Evolutionary conservation across 345 rosid species (phyloP).

Genomic region (Raphanus sativus): DNA sequence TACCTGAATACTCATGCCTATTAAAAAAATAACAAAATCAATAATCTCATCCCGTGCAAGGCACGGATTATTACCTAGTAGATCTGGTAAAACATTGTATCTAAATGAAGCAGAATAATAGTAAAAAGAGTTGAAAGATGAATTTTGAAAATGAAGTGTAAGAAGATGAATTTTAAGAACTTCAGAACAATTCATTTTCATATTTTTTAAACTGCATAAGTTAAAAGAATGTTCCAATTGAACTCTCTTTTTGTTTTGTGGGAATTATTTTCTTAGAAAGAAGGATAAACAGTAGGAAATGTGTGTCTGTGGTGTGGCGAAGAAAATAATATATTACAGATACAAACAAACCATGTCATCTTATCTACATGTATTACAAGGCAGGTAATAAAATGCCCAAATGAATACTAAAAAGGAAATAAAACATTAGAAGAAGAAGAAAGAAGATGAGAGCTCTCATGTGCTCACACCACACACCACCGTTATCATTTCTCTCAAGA

Average conservation of each 20-base stretch:
- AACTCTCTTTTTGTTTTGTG: not conserved
- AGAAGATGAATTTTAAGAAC: no score
- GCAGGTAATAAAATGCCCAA: not conserved
- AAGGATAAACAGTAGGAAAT: slow-evolving; percentile 15
- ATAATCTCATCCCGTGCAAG: no score
- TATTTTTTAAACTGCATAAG: not conserved
- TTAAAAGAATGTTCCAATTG: not conserved
- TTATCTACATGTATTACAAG: slow-evolving; percentile 29
- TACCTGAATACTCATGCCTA: no score
- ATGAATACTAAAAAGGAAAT: not conserved
- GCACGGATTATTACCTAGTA: no score
- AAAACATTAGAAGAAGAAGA: slow-evolving; percentile 11
- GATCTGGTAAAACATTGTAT: no score
- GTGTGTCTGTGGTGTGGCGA: slow-evolving; percentile 18
- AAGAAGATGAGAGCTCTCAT: slow-evolving; percentile 46
- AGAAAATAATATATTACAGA: slow-evolving; percentile 10
- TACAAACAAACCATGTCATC: slow-evolving; percentile 22
- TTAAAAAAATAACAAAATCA: no score
- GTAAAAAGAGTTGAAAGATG: no score
- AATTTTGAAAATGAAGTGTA: no score
- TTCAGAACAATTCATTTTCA: not conserved
- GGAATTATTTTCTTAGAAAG: not conserved
- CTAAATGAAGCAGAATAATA: no score
- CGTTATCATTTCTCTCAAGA: slow-evolving; percentile 22
- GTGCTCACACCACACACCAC: slow-evolving; percentile 31